phyloP scores from a whole-genome alignment of 148 eudicot species.

The Diospyros kaki region DNA sequence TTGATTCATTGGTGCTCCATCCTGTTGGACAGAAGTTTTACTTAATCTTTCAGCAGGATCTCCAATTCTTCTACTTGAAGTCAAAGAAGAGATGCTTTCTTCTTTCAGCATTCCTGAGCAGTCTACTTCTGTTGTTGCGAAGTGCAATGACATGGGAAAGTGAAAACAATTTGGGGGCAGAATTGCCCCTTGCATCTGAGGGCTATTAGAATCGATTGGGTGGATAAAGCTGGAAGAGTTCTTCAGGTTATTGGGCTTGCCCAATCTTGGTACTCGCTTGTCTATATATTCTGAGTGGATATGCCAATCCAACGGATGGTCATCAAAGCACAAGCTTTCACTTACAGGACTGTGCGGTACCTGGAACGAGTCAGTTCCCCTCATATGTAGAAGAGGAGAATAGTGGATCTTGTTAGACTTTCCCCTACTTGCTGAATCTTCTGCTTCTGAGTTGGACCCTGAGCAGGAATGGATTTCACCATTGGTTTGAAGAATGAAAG shows the following conservation, averaged over 20 bases:
- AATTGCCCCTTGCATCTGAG: conserved; percentile 19
- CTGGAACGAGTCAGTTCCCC: conserved; percentile 18
- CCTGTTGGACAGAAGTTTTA: conserved; percentile 8
- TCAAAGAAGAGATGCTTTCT: conserved; percentile 25
- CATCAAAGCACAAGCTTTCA: conserved; percentile 17
- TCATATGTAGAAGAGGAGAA: conserved; percentile 10
- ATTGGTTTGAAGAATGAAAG: conserved; percentile 24
- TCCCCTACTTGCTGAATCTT: conserved; percentile 18
- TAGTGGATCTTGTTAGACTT: conserved; percentile 11
- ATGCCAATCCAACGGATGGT: conserved; percentile 10
- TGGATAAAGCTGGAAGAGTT: conserved; percentile 11
- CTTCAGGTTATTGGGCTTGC: conserved; percentile 3
- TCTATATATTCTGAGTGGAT: conserved; percentile 23
- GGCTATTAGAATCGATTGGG: conserved; percentile 17
- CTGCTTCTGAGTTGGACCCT: conserved; percentile 37
- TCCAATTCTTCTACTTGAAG: conserved; percentile 19
- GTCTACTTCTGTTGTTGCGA: conserved; percentile 16
- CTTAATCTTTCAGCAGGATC: conserved; percentile 18
- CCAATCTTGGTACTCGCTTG: conserved; percentile 17
- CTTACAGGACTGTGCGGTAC: conserved; percentile 19
- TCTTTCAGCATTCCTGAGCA: conserved; percentile 17
- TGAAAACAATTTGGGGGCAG: conserved; percentile 17
- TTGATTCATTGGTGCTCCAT: conserved; percentile 19
- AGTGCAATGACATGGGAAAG: conserved; percentile 20
- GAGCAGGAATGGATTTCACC: conserved; percentile 34